Conservation (phyloP, 305 asterid species). For the Stenogyne calaminthoides region DNA sequence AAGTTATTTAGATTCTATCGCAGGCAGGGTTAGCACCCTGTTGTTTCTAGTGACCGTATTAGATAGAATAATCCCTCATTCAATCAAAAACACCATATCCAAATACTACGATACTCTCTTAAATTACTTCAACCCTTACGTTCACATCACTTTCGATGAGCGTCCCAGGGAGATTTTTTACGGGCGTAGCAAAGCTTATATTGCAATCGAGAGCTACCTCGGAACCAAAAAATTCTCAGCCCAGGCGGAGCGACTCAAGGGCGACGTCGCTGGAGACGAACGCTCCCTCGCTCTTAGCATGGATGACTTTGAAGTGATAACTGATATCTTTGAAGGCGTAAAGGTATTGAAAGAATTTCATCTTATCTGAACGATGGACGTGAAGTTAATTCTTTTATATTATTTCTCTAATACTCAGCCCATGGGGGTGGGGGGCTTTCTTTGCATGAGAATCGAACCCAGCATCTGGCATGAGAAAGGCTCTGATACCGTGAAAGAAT, state of each 20-base stretch:
- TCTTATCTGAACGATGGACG: too few species aligned
- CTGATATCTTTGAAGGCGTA: not conserved
- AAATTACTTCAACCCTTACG: conserved; percentile 40
- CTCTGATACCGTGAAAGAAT: too few species aligned
- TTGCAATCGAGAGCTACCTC: conserved; percentile 45
- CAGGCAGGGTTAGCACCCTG: too few species aligned
- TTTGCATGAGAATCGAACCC: too few species aligned
- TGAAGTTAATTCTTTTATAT: too few species aligned
- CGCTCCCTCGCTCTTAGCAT: too few species aligned
- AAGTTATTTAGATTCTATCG: too few species aligned
- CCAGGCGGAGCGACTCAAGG: not conserved
- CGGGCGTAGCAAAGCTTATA: conserved; percentile 45
- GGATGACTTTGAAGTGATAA: not conserved
- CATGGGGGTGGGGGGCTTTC: too few species aligned
- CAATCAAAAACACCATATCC: not conserved
- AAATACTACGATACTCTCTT: not conserved
- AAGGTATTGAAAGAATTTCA: not conserved
- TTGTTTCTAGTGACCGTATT: too few species aligned
- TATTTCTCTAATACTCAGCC: too few species aligned
- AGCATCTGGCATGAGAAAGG: too few species aligned
- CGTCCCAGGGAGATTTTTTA: conserved; percentile 28
- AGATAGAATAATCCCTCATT: not conserved
- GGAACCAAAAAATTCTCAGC: conserved; percentile 18
- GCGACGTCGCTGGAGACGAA: not conserved
- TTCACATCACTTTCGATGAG: conserved; percentile 44